phyloP scores from a whole-genome alignment of 2,329 filamentous ascomycete species.

The Ceratocystis variospora region DNA sequence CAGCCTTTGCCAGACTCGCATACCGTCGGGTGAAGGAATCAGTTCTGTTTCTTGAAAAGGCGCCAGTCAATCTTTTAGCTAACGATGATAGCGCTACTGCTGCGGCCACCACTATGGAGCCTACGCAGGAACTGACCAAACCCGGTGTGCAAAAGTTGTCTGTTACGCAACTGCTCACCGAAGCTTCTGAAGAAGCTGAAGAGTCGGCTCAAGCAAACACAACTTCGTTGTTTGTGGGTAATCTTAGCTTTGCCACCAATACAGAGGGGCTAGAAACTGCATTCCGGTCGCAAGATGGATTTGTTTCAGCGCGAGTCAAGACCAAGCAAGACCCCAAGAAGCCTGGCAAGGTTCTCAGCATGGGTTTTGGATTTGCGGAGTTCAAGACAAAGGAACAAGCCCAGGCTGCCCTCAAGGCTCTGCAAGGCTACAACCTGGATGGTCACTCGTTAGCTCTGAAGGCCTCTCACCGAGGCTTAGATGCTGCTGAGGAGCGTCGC shows the following conservation, averaged over 20 bases:
- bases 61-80: constrained; percentile 65
- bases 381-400: constrained; percentile 69
- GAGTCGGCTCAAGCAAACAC: constrained; percentile 34
- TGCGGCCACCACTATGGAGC: constrained; percentile 22
- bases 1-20: constrained; percentile 71
- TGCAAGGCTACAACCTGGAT: constrained; percentile 81
- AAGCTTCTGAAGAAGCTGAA: constrained; percentile 39
- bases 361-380: constrained; percentile 94
- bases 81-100: constrained; percentile 23
- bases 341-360: constrained; percentile 74
- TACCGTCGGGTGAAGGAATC: constrained; percentile 87
- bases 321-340: constrained; percentile 89
- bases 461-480: constrained; percentile 71
- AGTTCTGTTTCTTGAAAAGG: constrained; percentile 86
- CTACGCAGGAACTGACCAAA: constrained; percentile 26
- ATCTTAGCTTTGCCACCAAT: constrained; percentile 83
- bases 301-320: constrained; percentile 79
- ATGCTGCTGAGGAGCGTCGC: constrained; percentile 75
- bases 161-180: constrained; percentile 50
- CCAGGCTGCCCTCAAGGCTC: constrained; percentile 63
- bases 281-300: constrained; percentile 73
- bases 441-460: constrained; percentile 75
- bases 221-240: constrained; percentile 82
- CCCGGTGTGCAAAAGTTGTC: constrained; percentile 47
- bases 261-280: constrained; percentile 59